Base-by-base conservation (phyloP, 2,329 filamentous ascomycete genomes). In the Talaromyces sp. region DNA sequence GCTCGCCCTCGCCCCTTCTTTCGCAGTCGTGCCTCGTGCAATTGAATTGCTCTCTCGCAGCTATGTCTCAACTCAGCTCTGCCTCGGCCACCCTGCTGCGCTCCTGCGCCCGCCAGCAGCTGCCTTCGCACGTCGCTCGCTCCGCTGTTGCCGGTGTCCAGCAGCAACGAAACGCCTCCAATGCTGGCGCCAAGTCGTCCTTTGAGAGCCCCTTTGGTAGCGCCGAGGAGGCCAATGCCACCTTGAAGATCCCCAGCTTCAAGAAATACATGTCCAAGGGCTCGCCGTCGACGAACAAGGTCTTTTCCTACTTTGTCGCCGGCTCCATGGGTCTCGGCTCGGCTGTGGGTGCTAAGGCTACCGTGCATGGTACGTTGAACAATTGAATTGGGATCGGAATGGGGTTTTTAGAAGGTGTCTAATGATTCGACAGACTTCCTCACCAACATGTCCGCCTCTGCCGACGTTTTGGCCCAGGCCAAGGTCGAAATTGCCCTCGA, bases 401-500 rank as follows among this genome's bases (percentile, higher is more conserved):
- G 42, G 42, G 1, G 9, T 22, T 9, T n/a, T n/a, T 44, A 1
- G 54, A 25, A 57, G 22, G 7, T 52, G 27, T 19, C 33, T 39
- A 55, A 36, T 42, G 33, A 15, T 59, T 13, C 44, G 69, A 68
- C 80, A 99, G 95, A 99, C 82, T 99, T 99, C 87, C 86, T 99
- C 67, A 92, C 96, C 83, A 99, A 97, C 88, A 98, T 99, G 96
- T 96, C 93, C 73, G 95, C 95, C 66, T 99, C 95, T 65, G 95
- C 95, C 80, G 95, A 99, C 75, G 92, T 99, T 75, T 82, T 99
- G 81, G 95, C 96, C 77, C 96, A 97, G 88, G 95, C 95, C 80
- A 99, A 99, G 89, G 95, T 99, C 71, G 95, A 99, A 84, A 90
- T 99, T 71, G 92, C 96, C 79, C 89, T 99, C 69, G 84, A 84